These are phyloP conservation scores for Sporobolomyces phaffii DNA, from an alignment of 768 basidiomycete species.

Conservation along the genomic window DNA sequence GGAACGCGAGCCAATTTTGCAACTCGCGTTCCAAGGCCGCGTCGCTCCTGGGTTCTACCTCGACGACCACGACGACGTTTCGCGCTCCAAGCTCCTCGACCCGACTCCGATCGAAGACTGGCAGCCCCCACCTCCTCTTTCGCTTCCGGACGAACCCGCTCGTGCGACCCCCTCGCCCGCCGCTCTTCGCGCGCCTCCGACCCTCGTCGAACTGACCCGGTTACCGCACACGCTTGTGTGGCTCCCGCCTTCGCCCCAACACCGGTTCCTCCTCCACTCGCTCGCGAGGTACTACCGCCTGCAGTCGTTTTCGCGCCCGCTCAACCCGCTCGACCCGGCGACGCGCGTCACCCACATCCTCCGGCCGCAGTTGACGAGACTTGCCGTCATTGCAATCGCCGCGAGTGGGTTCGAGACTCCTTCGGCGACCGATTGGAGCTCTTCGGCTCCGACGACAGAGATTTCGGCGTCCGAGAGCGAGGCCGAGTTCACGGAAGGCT, in stretches of 20 bases:
- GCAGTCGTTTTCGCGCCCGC: conserved; percentile 26
- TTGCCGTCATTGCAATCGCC: no score
- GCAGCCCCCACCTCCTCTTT: neutral
- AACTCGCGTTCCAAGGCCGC: conserved; percentile 1
- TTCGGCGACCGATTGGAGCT: conserved; percentile 22
- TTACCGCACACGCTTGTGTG: conserved; percentile 27
- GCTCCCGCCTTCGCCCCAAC: conserved; percentile 22
- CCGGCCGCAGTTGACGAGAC: conserved; percentile 11
- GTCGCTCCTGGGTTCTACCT: conserved; percentile 26
- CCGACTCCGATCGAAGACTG: conserved; percentile 27
- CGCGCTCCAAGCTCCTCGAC: conserved; percentile 6
- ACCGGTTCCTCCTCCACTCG: conserved; percentile 29
- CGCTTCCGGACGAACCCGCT: conserved; percentile 19
- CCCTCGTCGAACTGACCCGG: conserved; percentile 29
- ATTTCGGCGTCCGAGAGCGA: conserved; percentile 2
- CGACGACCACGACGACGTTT: neutral
- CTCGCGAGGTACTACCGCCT: conserved; percentile 33
- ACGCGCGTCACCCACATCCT: conserved; percentile 29
- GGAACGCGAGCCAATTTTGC: conserved; percentile 25
- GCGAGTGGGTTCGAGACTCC: conserved; percentile 22
- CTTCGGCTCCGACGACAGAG: neutral
- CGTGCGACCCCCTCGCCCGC: neutral
- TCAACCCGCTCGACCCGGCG: conserved; percentile 24
- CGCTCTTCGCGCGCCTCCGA: neutral
- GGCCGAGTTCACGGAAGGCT: conserved; percentile 7